Percentiles rank a stretch among this genome's conserved stretches.
phyloP scores from a whole-genome alignment of 768 basidiomycete species.

The Infundibulicybe gibba region DNA sequence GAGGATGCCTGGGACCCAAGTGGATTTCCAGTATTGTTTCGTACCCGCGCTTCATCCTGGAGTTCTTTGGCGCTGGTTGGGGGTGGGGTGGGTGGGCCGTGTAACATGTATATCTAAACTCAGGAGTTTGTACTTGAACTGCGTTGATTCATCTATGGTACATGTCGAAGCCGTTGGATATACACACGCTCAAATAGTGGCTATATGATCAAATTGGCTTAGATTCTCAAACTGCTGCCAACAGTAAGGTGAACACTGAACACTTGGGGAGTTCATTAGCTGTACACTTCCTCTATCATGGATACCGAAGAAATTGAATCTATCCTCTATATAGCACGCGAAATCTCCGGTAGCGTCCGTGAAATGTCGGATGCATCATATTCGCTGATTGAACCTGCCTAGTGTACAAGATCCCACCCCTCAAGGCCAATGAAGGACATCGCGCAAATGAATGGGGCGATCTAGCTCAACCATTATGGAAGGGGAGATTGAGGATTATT shows the following conservation, averaged over 20 bases:
- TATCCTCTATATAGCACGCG: slow-evolving; percentile 84
- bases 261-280: background rate
- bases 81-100: slow-evolving; percentile 63
- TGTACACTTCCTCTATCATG: slow-evolving; percentile 27
- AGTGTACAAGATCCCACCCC: slow-evolving; percentile 92
- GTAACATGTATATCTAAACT: slow-evolving; percentile 36
- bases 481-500: slow-evolving; percentile 82
- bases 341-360: slow-evolving; percentile 71
- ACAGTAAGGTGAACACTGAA: no score
- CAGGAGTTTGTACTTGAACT: background rate
- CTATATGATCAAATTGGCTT: no score
- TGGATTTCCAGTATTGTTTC: slow-evolving; percentile 10
- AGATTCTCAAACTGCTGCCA: no score
- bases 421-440: slow-evolving; percentile 85
- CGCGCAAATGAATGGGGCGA: slow-evolving; percentile 94
- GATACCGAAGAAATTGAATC: slow-evolving; percentile 79
- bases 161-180: no score
- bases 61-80: slow-evolving; percentile 55
- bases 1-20: slow-evolving; percentile 9
- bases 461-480: slow-evolving; percentile 81
- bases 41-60: slow-evolving; percentile 42
- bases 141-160: no score
- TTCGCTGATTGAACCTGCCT: slow-evolving; percentile 10
- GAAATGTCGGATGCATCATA: slow-evolving; percentile 2
- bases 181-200: no score